Conservation (phyloP, 371 early-diverging fungal species). For the Circinella umbellata region DNA sequence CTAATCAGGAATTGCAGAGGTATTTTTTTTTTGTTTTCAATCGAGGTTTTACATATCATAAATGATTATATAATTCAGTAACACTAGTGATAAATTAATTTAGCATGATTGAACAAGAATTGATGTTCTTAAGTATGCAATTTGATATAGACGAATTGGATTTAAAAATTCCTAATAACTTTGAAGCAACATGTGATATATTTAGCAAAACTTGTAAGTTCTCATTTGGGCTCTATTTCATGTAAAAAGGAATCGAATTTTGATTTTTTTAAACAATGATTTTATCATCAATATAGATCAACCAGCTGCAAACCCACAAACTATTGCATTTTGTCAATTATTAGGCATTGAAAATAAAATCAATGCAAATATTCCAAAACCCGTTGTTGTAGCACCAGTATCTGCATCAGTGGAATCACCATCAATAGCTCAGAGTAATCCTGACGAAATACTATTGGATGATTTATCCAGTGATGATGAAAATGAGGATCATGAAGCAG, state of each 20-base stretch:
- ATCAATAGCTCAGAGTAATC: not conserved
- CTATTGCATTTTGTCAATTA: constrained; percentile 60
- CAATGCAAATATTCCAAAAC: constrained; percentile 24
- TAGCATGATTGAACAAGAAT: constrained; percentile 34
- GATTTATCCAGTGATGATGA: not conserved
- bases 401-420: too few relatives aligned
- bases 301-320: constrained; percentile 73
- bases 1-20: constrained; percentile 46
- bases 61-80: too few relatives aligned
- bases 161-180: constrained; percentile 69
- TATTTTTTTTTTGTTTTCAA: constrained; percentile 18
- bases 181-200: constrained; percentile 44
- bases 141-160: constrained; percentile 41
- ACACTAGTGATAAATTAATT: too few relatives aligned
- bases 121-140: constrained; percentile 24
- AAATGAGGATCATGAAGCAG: not conserved
- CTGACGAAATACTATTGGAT: too few relatives aligned
- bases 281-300: constrained; percentile 35
- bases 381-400: not conserved
- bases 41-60: too few relatives aligned
- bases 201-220: not conserved
- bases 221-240: not conserved
- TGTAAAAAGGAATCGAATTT: not conserved
- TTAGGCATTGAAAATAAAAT: constrained; percentile 66
- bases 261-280: not conserved